Evolutionary conservation across 345 rosid species (phyloP), one percentile per base, ranked within the genome.

Genomic region (Linum tenue): DNA sequence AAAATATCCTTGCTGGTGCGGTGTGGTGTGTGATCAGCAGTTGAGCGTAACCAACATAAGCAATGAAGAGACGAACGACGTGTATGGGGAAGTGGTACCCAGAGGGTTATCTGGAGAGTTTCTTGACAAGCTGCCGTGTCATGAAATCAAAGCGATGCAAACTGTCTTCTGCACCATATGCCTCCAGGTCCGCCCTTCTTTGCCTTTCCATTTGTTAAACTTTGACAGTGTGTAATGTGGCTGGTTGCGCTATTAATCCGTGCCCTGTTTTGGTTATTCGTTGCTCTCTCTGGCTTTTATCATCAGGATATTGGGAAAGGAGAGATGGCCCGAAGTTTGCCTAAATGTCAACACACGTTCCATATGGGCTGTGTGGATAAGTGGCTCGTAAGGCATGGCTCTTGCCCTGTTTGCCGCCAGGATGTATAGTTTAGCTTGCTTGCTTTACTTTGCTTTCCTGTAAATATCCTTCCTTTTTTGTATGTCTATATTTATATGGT

Each of bases 311-410:
- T 87, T 0, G 72, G 69, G 67, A 71, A 50, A 17, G 95, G 95
- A 56, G 94, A 90, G 76, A 77, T 81, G 38, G 84, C 77, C 66
- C 77, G 91, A 79, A 74, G 78, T 73, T 84, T 90, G 71, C 95
- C 95, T 5, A 70, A 50, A 40, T 90, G 95, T 76, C 71, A 73
- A 68, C 97, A 90, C 64, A 76, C 78, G 22, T 90, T 84, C 79
- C 97, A 90, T 73, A 69, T 85, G 76, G 77, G 76, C n/a, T 90
- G 97, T 67, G 91, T 90, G 59, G 95, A 87, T 74, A 85, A 76
- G 80, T 90, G 91, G 97, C 88, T 90, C 59, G 71, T 81, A 36
- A 75, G 82, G 68, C 88, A 81, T 58, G 83, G 91, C 5, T 85
- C 94, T 0, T 90, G 94, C 70, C 96, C 94, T 35, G 72, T 90